These are phyloP conservation scores for Cutaneotrichosporon sp. DNA, from an alignment of 1,284 basidiomycete genomes.

Conservation along the genomic window DNA sequence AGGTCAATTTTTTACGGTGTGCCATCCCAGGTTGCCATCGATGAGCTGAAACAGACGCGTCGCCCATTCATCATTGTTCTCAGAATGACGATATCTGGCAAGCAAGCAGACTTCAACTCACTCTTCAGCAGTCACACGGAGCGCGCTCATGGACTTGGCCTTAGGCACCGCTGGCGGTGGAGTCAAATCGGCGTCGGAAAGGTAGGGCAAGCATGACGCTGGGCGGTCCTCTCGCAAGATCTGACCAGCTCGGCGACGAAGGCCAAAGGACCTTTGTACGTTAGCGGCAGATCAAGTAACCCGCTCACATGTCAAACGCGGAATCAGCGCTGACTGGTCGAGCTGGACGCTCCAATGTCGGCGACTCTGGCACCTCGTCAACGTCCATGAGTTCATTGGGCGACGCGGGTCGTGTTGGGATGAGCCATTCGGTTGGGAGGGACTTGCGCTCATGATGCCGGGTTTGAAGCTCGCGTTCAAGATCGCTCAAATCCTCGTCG, in stretches of 20 bases:
- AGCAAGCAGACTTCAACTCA: background rate
- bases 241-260: background rate
- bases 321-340: background rate
- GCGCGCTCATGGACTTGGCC: constrained; percentile 3
- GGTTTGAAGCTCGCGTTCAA: background rate
- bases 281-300: background rate
- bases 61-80: too few species aligned
- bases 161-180: background rate
- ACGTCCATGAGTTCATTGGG: background rate
- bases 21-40: too few species aligned
- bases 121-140: background rate
- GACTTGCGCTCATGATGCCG: background rate
- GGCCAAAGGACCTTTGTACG: background rate
- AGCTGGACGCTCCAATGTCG: background rate
- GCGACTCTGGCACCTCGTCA: background rate
- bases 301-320: background rate
- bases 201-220: background rate
- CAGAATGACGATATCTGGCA: too few species aligned
- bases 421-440: background rate
- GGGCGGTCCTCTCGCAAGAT: background rate
- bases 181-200: background rate
- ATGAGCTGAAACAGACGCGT: too few species aligned
- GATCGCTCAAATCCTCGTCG: background rate
- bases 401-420: background rate
- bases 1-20: too few species aligned